These are phyloP conservation scores for Calcarisporium arbuscula DNA, from an alignment of 2,329 filamentous ascomycete genomes.

Conservation along the genomic window DNA sequence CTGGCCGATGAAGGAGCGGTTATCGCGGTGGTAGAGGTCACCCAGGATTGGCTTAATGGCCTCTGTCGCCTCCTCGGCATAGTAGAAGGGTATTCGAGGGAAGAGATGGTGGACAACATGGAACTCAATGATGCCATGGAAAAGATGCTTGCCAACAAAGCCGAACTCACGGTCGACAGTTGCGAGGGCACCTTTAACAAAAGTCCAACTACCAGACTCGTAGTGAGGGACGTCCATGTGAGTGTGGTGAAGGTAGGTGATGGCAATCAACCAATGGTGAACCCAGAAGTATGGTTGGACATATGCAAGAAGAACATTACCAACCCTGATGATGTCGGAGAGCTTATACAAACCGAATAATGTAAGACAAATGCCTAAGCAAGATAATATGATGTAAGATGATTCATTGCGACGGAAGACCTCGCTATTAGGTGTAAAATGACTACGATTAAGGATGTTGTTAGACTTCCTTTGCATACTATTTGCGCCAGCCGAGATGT, in stretches of 20 bases:
- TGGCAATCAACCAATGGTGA: constrained; percentile 66
- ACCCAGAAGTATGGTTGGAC: constrained; percentile 62
- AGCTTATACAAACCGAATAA: constrained; percentile 44
- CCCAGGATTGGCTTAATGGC: constrained; percentile 8
- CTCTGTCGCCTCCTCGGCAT: constrained; percentile 7
- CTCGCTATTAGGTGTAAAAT: constrained; percentile 55
- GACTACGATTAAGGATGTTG: constrained; percentile 35
- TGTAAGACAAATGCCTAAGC: constrained; percentile 51
- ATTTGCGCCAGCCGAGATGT: constrained; percentile 42
- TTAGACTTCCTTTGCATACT: constrained; percentile 38
- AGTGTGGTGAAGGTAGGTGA: constrained; percentile 70
- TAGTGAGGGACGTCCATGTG: constrained; percentile 39
- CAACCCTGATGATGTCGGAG: constrained; percentile 45
- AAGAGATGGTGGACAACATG: constrained; percentile 42
- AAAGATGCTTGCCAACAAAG: constrained; percentile 57
- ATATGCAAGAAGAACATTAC: constrained; percentile 54
- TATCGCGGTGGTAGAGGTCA: constrained; percentile 5
- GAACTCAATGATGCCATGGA: constrained; percentile 60
- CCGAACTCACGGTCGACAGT: constrained; percentile 61
- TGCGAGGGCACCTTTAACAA: constrained; percentile 53
- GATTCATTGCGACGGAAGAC: constrained; percentile 55
- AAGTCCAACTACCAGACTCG: constrained; percentile 42
- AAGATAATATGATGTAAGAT: constrained; percentile 49
- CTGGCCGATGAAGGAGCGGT: constrained; percentile 4
- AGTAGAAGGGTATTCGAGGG: constrained; percentile 7